A percentile compares a stretch with the other conserved stretches of the same genome.
phyloP scores from a whole-genome alignment of 2,329 filamentous ascomycete genomes.

The Paecilomyces sp. region DNA sequence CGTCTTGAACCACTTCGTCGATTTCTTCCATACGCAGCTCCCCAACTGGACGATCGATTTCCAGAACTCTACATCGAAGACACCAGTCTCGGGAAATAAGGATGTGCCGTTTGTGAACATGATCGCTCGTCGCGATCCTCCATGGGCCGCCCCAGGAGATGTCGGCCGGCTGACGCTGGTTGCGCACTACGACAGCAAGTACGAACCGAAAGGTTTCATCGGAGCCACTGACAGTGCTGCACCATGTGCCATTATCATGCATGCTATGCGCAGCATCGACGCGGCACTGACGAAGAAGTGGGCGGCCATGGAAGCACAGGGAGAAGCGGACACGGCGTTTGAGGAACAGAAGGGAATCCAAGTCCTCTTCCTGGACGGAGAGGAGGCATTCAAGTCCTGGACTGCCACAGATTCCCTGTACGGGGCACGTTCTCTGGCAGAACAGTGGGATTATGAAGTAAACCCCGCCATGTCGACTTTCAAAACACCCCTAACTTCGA shows the following conservation, averaged over 20 bases:
- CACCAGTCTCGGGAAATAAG: conserved; percentile 63
- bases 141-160: conserved; percentile 67
- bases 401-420: conserved; percentile 77
- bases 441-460: conserved; percentile 65
- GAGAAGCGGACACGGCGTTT: conserved; percentile 43
- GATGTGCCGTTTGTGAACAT: conserved; percentile 81
- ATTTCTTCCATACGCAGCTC: conserved; percentile 69
- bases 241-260: conserved; percentile 89
- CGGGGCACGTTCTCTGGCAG: conserved; percentile 73
- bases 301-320: conserved; percentile 60
- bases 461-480: conserved; percentile 70
- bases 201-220: conserved; percentile 75
- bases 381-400: conserved; percentile 85
- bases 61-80: conserved; percentile 85
- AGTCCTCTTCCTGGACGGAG: conserved; percentile 83
- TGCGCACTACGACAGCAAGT: conserved; percentile 88
- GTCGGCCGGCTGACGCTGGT: conserved; percentile 77
- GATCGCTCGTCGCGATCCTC: conserved; percentile 80
- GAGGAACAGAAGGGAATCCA: conserved; percentile 79
- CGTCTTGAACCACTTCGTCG: conserved; percentile 73
- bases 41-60: conserved; percentile 73
- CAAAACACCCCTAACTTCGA: conserved; percentile 66
- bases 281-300: conserved; percentile 74
- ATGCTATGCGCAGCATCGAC: conserved; percentile 75
- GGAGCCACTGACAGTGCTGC: conserved; percentile 91